Percentiles rank a stretch among this genome's conserved stretches.
Evolutionary conservation across 352 stramenopile genomes (phyloP).

Genomic region (Aphanomyces invadans): DNA sequence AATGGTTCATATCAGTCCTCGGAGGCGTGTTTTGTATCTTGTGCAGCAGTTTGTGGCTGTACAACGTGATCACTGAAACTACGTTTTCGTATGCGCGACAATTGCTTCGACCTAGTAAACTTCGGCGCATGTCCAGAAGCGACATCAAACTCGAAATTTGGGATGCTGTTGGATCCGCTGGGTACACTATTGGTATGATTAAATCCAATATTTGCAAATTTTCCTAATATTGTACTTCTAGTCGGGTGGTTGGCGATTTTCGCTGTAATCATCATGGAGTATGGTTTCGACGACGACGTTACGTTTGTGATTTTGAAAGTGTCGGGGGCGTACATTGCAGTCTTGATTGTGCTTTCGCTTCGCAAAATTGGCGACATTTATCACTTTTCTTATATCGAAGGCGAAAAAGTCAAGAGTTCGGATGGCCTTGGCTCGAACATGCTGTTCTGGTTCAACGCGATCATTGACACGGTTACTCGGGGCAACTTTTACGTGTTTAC

Average conservation of each 20-base stretch:
- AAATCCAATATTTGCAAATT: not conserved
- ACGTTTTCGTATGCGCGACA: constrained; percentile 9
- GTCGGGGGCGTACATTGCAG: not conserved
- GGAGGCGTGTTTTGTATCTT: constrained; percentile 6
- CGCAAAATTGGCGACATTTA: constrained; percentile 4
- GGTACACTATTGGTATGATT: constrained; percentile 5
- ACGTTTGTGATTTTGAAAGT: constrained; percentile 15
- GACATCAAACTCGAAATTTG: not conserved
- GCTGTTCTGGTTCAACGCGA: constrained; percentile 22
- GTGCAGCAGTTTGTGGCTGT: constrained; percentile 9
- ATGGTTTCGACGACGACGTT: constrained; percentile 16
- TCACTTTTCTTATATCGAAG: constrained; percentile 21
- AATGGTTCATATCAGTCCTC: constrained; percentile 9
- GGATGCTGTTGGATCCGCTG: not conserved
- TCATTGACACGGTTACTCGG: constrained; percentile 16
- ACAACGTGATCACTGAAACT: constrained; percentile 6
- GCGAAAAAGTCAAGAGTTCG: not conserved
- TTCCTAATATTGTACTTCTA: not conserved
- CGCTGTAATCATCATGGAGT: constrained; percentile 17
- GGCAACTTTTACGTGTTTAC: constrained; percentile 21
- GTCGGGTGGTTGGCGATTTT: constrained; percentile 14
- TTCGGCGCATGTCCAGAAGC: not conserved
- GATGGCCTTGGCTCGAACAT: not conserved
- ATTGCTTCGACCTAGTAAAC: not conserved
- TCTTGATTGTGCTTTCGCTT: not conserved